phyloP scores from a whole-genome alignment of 2,329 filamentous ascomycete species.

The Ilyonectria sp. region DNA sequence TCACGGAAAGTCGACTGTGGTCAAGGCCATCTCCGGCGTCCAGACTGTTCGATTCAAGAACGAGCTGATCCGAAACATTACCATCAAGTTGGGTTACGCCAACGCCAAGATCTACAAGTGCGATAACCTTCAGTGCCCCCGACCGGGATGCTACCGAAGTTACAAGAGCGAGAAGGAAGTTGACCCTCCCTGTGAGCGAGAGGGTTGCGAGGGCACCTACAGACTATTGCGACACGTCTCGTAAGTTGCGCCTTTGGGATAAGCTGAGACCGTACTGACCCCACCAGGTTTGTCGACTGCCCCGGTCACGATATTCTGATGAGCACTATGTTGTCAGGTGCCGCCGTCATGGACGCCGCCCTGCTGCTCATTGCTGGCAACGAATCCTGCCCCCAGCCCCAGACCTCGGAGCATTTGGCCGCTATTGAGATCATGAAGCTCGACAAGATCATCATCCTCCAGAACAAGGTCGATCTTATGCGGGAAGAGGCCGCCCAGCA shows the following conservation, averaged over 20 bases:
- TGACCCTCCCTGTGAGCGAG: conserved; percentile 94
- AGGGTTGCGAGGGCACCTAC: conserved; percentile 91
- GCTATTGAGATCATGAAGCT: conserved; percentile 99
- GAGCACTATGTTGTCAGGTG: conserved; percentile 99
- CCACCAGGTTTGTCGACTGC: conserved; percentile 90
- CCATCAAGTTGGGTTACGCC: conserved; percentile 99
- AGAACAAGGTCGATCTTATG: conserved; percentile 99
- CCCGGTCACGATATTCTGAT: conserved; percentile 99
- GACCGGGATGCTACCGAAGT: conserved; percentile 95
- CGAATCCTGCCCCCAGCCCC: conserved; percentile 97
- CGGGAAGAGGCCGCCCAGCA: conserved; percentile 92
- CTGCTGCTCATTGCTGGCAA: conserved; percentile 97
- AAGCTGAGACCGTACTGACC: conserved; percentile 35
- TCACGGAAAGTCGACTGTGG: conserved; percentile 98
- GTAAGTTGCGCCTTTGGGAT: conserved; percentile 67
- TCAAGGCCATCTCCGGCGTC: conserved; percentile 98
- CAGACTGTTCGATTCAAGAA: conserved; percentile 99
- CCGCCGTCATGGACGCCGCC: conserved; percentile 99
- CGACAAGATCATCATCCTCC: conserved; percentile 98
- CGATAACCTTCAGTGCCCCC: conserved; percentile 90
- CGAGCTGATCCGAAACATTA: conserved; percentile 98
- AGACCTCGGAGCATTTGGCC: conserved; percentile 98
- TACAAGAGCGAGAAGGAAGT: conserved; percentile 99
- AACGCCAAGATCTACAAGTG: conserved; percentile 99
- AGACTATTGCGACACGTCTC: conserved; percentile 92